Evolutionary conservation across 225 moss, liverwort and hornwort genomes (phyloP).

Genomic region (Pseudisothecium myosuroides): DNA sequence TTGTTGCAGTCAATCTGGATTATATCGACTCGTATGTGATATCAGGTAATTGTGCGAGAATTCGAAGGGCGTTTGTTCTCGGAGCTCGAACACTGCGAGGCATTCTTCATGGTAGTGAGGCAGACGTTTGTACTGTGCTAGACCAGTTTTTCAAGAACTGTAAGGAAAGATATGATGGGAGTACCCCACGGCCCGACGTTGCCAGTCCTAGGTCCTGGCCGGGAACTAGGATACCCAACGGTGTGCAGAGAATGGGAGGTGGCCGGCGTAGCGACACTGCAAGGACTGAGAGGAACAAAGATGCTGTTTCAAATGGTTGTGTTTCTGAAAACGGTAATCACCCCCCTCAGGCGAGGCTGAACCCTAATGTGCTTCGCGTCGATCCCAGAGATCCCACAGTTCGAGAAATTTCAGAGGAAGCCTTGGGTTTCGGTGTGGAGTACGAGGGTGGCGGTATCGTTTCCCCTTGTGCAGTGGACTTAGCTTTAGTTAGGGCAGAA

Average conservation of each 20-base stretch:
- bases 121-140: slow-evolving; percentile 30
- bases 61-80: slow-evolving; percentile 44
- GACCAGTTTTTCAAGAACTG: slow-evolving; percentile 53
- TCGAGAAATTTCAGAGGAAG: not conserved
- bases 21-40: not conserved
- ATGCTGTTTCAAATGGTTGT: not conserved
- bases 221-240: not conserved
- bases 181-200: slow-evolving; percentile 41
- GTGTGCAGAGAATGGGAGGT: slow-evolving; percentile 2
- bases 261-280: slow-evolving; percentile 2
- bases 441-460: not conserved
- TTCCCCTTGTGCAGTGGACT: not conserved
- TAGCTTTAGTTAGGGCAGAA: not conserved
- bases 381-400: not conserved
- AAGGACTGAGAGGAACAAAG: not conserved
- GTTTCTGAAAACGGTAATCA: not conserved
- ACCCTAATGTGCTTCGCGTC: not conserved
- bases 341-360: not conserved
- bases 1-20: not conserved
- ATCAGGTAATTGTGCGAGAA: slow-evolving; percentile 71
- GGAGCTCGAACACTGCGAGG: slow-evolving; percentile 59
- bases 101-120: slow-evolving; percentile 31
- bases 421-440: not conserved
- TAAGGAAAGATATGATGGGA: slow-evolving; percentile 20
- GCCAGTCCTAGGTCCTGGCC: not conserved